Conservation (phyloP, 108 stramenopile genomes). For the Nitzschia palea region DNA sequence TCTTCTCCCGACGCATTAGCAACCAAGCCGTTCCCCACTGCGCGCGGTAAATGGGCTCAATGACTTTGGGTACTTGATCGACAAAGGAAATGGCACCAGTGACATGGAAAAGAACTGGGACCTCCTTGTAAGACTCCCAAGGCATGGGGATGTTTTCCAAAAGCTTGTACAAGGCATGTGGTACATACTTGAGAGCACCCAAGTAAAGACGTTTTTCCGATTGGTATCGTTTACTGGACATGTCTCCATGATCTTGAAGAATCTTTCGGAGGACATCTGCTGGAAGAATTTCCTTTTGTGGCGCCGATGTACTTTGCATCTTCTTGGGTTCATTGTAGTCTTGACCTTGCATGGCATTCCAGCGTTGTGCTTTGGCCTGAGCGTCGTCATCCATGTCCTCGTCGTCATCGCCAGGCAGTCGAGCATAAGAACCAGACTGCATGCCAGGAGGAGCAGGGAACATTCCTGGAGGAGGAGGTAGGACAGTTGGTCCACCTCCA, state of each 20-base stretch:
- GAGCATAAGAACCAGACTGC: slow-evolving; percentile 7
- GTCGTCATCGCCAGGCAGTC: slow-evolving; percentile 8
- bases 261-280: slow-evolving; percentile 97
- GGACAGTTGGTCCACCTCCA: slow-evolving; percentile 30
- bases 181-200: slow-evolving; percentile 99
- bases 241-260: slow-evolving; percentile 97
- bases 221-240: slow-evolving; percentile 96
- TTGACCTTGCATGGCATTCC: slow-evolving; percentile 83
- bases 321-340: slow-evolving; percentile 71
- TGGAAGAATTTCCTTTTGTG: slow-evolving; percentile 90
- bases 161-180: slow-evolving; percentile 98
- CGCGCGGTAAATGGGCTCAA: slow-evolving; percentile 97
- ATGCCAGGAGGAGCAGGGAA: slow-evolving; percentile 40
- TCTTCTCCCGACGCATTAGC: slow-evolving; percentile 99
- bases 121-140: slow-evolving; percentile 92
- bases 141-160: slow-evolving; percentile 99
- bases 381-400: slow-evolving; percentile 32
- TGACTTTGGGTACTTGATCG: slow-evolving; percentile 96
- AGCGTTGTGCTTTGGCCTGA: slow-evolving; percentile 84
- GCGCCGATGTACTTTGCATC: slow-evolving; percentile 71
- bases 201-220: slow-evolving; percentile 97
- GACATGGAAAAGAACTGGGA: slow-evolving; percentile 96
- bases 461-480: slow-evolving; percentile 54
- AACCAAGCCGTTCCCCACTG: slow-evolving; percentile 99
- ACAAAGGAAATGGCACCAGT: slow-evolving; percentile 99